Evolutionary conservation across 2,329 filamentous ascomycete genomes (phyloP).

Genomic region (Fusarium zealandicum): DNA sequence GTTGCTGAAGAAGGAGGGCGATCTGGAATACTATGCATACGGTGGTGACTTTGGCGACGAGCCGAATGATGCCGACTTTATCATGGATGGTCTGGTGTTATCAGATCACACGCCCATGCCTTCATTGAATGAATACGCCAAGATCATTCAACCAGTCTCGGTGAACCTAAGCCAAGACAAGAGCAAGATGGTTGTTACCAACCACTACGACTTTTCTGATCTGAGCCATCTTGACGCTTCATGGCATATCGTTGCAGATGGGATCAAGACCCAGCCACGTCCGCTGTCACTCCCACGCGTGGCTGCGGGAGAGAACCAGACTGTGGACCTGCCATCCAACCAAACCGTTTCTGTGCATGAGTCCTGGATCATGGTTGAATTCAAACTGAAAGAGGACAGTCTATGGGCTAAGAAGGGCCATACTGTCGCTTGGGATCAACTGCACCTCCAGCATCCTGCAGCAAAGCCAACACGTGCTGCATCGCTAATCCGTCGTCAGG

Average conservation of each 20-base stretch:
- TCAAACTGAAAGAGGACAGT: not conserved
- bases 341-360: fast-evolving
- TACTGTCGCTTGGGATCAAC: conserved; percentile 19
- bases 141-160: conserved; percentile 18
- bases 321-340: fast-evolving
- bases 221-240: conserved; percentile 12
- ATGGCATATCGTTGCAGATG: conserved; percentile 14
- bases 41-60: conserved; percentile 69
- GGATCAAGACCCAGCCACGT: not conserved
- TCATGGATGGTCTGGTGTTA: conserved; percentile 59
- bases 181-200: not conserved
- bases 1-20: conserved; percentile 6
- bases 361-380: conserved; percentile 12
- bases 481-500: not conserved
- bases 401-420: conserved; percentile 4
- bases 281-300: not conserved
- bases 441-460: not conserved
- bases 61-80: conserved; percentile 66
- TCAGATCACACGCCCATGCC: conserved; percentile 23
- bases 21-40: conserved; percentile 50
- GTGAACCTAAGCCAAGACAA: not conserved
- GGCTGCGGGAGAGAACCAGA: not conserved
- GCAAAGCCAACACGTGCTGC: fast-evolving
- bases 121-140: conserved; percentile 18
- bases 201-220: conserved; percentile 21